These are phyloP conservation scores for Magnaporthiopsis rhizophila DNA, from an alignment of 2,329 filamentous ascomycete species.

Conservation along the genomic window DNA sequence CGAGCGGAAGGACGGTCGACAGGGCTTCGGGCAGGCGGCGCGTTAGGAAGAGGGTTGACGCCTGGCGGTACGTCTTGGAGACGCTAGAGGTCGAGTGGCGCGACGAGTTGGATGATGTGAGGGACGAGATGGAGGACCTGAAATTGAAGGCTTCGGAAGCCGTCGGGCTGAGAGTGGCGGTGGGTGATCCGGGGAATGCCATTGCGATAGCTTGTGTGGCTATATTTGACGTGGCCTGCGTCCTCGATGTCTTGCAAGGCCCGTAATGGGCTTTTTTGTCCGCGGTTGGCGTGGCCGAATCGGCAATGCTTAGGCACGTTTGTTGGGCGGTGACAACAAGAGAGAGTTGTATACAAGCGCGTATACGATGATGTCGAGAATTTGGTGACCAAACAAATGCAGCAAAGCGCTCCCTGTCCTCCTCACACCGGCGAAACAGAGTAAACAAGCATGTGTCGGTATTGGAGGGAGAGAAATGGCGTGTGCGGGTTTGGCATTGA, in stretches of 20 bases:
- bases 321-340: neutral
- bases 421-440: neutral
- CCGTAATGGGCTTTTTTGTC: too few species aligned
- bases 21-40: constrained; percentile 86
- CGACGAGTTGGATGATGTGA: constrained; percentile 55
- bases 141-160: constrained; percentile 36
- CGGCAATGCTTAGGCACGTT: neutral
- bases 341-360: too few species aligned
- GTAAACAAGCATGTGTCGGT: neutral
- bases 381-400: neutral
- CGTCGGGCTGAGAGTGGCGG: constrained; percentile 37
- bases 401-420: neutral
- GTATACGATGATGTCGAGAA: too few species aligned
- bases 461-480: neutral
- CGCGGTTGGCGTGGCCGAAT: neutral
- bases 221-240: too few species aligned
- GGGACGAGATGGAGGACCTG: constrained; percentile 47
- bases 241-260: too few species aligned
- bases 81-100: constrained; percentile 63
- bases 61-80: constrained; percentile 88
- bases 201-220: constrained; percentile 18
- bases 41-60: constrained; percentile 89
- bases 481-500: neutral
- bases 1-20: constrained; percentile 74
- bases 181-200: constrained; percentile 35